These are phyloP conservation scores for Xylaria arbuscula DNA, from an alignment of 2,329 filamentous ascomycete genomes.

Conservation along the genomic window DNA sequence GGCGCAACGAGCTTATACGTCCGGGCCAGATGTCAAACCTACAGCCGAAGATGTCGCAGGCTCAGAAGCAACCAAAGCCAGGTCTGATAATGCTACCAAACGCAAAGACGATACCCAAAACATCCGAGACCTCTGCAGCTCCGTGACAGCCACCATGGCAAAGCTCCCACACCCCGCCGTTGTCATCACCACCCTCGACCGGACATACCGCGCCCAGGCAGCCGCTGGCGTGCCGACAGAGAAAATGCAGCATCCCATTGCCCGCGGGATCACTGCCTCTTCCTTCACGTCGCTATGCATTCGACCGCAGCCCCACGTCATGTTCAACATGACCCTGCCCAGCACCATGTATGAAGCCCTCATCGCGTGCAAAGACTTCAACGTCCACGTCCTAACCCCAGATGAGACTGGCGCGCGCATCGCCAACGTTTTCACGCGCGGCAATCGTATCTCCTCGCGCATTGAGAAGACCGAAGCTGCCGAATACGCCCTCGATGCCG, in stretches of 20 bases:
- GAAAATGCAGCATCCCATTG: constrained; percentile 44
- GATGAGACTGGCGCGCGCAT: constrained; percentile 60
- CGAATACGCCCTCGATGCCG: constrained; percentile 21
- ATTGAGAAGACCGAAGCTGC: background rate
- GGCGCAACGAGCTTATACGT: background rate
- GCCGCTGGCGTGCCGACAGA: constrained; percentile 17
- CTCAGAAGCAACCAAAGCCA: background rate
- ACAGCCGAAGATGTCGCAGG: background rate
- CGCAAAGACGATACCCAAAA: constrained; percentile 37
- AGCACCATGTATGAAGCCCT: constrained; percentile 67
- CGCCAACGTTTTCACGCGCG: constrained; percentile 64
- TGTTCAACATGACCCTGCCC: constrained; percentile 68
- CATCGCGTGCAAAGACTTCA: constrained; percentile 58
- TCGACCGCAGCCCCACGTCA: constrained; percentile 62
- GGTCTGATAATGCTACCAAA: background rate
- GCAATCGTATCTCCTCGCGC: constrained; percentile 51
- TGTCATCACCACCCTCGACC: constrained; percentile 60
- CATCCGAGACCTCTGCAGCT: constrained; percentile 51
- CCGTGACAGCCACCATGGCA: constrained; percentile 65
- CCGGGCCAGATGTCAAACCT: background rate
- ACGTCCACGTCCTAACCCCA: constrained; percentile 65
- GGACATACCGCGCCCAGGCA: constrained; percentile 50
- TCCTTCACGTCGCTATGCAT: constrained; percentile 68
- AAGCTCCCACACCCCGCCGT: constrained; percentile 65
- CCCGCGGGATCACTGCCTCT: constrained; percentile 68